Percentiles rank a stretch among this genome's conserved stretches.
Evolutionary conservation across 305 asterid species (phyloP).

Genomic region (Andrographis paniculata): DNA sequence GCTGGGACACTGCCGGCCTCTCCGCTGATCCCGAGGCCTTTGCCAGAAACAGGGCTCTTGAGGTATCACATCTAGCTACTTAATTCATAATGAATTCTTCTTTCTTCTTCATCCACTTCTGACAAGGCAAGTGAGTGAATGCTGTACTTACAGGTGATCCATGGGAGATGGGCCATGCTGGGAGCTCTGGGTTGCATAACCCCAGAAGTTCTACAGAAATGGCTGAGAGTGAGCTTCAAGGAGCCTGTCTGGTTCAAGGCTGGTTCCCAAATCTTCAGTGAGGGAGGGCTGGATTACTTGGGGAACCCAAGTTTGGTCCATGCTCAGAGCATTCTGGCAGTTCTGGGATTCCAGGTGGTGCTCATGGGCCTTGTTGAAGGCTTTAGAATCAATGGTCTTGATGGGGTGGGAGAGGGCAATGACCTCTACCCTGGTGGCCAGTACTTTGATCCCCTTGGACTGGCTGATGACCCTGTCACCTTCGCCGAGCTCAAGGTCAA

Average conservation of each 20-base stretch:
- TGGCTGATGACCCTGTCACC: slow-evolving; percentile 60
- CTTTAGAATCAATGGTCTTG: slow-evolving; percentile 53
- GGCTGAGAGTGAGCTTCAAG: slow-evolving; percentile 46
- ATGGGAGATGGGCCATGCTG: slow-evolving; percentile 79
- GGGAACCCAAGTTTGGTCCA: slow-evolving; percentile 75
- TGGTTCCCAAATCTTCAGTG: slow-evolving; percentile 67
- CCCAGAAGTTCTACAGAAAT: slow-evolving; percentile 60
- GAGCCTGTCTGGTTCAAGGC: slow-evolving; percentile 89
- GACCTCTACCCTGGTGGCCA: slow-evolving; percentile 84
- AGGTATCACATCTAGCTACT: not conserved
- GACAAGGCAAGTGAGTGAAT: not conserved
- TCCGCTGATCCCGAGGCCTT: slow-evolving; percentile 89
- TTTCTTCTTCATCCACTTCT: too few relatives aligned
- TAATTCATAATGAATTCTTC: too few relatives aligned
- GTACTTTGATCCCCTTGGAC: slow-evolving; percentile 73
- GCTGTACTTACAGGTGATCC: slow-evolving; percentile 42
- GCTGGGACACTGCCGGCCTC: slow-evolving; percentile 85
- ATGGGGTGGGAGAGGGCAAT: slow-evolving; percentile 72
- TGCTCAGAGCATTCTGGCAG: slow-evolving; percentile 77
- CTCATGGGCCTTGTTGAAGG: slow-evolving; percentile 81
- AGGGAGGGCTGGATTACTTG: slow-evolving; percentile 67
- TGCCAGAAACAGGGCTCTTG: slow-evolving; percentile 73
- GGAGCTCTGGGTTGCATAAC: slow-evolving; percentile 78
- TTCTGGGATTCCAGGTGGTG: slow-evolving; percentile 65
- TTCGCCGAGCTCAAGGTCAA: slow-evolving; percentile 74